Conservation (phyloP, 148 eudicot species). For the Rhododendron vialii region DNA sequence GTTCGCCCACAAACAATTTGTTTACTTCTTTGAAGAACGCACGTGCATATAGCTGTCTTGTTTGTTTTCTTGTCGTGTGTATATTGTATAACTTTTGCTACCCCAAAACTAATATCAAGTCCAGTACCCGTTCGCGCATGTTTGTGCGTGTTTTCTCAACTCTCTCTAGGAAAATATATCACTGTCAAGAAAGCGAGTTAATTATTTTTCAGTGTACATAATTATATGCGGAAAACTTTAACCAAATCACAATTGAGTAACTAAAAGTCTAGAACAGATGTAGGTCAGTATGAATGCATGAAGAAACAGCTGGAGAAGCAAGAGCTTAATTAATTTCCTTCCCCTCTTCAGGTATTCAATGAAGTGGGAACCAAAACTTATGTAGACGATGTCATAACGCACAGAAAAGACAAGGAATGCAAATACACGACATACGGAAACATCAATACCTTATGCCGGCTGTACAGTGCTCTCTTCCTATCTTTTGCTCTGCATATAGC, state of each 20-base stretch:
- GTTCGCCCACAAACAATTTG: neutral
- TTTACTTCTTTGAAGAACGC: neutral
- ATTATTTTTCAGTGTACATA: neutral
- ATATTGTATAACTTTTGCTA: neutral
- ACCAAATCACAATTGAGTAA: neutral
- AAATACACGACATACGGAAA: conserved; percentile 2
- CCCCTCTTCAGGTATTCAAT: neutral
- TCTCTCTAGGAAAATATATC: neutral
- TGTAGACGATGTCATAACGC: neutral
- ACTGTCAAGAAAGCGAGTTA: neutral
- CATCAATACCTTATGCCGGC: conserved; percentile 58
- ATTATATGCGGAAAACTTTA: neutral
- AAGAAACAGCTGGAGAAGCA: neutral
- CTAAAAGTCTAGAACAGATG: neutral
- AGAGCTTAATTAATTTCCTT: neutral
- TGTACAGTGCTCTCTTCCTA: conserved; percentile 48
- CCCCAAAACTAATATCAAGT: neutral
- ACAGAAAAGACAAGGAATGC: neutral
- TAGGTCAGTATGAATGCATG: neutral
- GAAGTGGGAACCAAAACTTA: neutral
- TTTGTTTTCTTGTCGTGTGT: neutral
- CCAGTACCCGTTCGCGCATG: neutral
- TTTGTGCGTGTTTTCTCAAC: neutral
- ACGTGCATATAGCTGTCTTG: neutral
- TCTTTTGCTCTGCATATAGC: conserved; percentile 94